Evolutionary conservation across 768 basidiomycete species (phyloP).

Genomic region (Lactarius sanguifluus): DNA sequence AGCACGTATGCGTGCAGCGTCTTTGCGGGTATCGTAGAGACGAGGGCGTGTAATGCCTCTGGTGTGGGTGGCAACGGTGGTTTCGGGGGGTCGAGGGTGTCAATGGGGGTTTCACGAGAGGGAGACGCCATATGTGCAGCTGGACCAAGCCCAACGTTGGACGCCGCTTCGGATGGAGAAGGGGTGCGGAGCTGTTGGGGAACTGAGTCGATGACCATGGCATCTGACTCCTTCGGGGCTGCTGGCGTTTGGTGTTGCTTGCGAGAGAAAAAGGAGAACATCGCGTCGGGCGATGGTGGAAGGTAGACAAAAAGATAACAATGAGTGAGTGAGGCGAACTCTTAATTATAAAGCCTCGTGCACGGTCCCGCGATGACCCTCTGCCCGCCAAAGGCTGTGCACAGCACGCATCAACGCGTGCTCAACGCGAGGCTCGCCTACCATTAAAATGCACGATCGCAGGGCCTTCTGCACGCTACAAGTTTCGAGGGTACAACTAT

Average conservation of each 20-base stretch:
- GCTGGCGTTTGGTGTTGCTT: constrained; percentile 15
- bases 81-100: constrained; percentile 33
- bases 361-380: background rate
- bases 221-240: constrained; percentile 6
- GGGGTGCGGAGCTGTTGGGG: constrained; percentile 51
- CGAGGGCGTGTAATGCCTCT: constrained; percentile 48
- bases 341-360: constrained; percentile 10
- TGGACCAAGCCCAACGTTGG: constrained; percentile 22
- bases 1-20: constrained; percentile 64
- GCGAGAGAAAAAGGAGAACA: constrained; percentile 26
- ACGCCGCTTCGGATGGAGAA: constrained; percentile 46
- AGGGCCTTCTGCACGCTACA: constrained; percentile 4
- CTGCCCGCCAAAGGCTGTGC: constrained; percentile 8
- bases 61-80: constrained; percentile 29
- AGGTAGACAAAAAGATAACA: constrained; percentile 15
- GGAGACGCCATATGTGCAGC: constrained; percentile 29
- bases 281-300: constrained; percentile 17
- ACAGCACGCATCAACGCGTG: constrained; percentile 21
- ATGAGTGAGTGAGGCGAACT: background rate
- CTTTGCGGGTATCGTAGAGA: constrained; percentile 63
- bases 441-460: background rate
- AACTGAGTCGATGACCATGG: constrained; percentile 15
- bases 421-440: constrained; percentile 16
- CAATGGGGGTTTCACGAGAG: constrained; percentile 32
- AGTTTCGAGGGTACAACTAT: background rate